Evolutionary conservation across 768 basidiomycete genomes (phyloP).

Genomic region (Pisolithus sp.): DNA sequence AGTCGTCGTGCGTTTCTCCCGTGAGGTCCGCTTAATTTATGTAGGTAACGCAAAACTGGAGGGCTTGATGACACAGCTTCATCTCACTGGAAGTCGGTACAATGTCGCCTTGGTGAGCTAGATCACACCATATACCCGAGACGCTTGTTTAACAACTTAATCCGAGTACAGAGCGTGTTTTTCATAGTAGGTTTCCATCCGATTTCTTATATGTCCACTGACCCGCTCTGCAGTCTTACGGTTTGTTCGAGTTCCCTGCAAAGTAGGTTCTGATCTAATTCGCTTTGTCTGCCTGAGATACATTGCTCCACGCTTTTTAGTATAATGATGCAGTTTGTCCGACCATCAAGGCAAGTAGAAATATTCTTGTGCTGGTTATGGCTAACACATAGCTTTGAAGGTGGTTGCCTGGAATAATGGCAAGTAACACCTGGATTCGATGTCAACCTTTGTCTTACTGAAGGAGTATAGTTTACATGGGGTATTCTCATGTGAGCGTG

Average conservation of each 20-base stretch:
- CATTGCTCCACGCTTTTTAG: background rate
- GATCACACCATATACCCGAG: background rate
- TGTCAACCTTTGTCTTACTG: background rate
- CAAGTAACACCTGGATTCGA: constrained; percentile 17
- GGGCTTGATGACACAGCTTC: constrained; percentile 40
- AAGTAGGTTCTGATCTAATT: constrained; percentile 37
- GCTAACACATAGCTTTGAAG: constrained; percentile 14
- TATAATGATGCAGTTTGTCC: constrained; percentile 48
- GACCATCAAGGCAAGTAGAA: constrained; percentile 47
- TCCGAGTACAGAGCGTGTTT: constrained; percentile 49
- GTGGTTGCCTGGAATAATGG: constrained; percentile 63
- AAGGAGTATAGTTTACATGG: constrained; percentile 44
- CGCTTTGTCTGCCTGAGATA: background rate
- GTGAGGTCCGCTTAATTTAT: background rate
- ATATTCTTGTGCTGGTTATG: background rate
- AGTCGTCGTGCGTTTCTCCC: constrained; percentile 2
- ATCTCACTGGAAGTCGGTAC: constrained; percentile 53
- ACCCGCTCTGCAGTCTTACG: constrained; percentile 44
- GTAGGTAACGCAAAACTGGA: constrained; percentile 58
- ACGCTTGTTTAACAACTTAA: background rate
- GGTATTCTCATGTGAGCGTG: constrained; percentile 49
- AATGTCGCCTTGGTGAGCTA: constrained; percentile 55
- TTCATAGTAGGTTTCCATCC: constrained; percentile 47
- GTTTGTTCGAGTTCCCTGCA: constrained; percentile 53
- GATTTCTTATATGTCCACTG: constrained; percentile 11